Percentiles rank a stretch among this genome's conserved stretches.
Conservation (phyloP, 257 asterid genomes). For the Ocimum tenuiflorum region DNA sequence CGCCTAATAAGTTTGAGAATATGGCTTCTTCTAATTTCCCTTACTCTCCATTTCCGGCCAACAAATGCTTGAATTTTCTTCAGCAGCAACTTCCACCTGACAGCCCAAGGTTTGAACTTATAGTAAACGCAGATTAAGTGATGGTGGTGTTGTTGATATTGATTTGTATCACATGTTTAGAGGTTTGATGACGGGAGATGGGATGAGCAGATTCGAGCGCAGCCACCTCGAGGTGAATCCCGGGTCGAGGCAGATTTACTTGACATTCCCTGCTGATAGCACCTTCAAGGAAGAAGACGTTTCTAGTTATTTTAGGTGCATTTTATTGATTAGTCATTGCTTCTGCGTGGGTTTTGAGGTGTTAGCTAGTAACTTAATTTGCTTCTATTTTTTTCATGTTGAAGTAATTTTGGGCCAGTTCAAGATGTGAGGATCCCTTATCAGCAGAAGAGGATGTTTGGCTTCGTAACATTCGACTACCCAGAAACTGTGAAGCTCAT, state of each 20-base stretch:
- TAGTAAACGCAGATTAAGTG: not conserved
- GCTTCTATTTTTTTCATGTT: not conserved
- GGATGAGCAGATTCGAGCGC: constrained; percentile 34
- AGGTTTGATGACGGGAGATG: constrained; percentile 44
- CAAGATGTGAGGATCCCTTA: constrained; percentile 72
- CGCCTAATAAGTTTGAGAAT: constrained; percentile 44
- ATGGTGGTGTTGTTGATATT: not conserved
- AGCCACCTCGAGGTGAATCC: constrained; percentile 41
- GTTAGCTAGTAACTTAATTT: not conserved
- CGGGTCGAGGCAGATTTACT: constrained; percentile 62
- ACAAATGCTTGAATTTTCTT: constrained; percentile 47
- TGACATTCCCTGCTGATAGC: constrained; percentile 67
- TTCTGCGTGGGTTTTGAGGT: not conserved
- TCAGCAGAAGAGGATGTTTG: constrained; percentile 74
- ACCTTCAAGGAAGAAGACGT: constrained; percentile 68
- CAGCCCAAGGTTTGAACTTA: constrained; percentile 39
- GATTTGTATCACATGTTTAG: constrained; percentile 9
- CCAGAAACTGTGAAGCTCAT: constrained; percentile 66
- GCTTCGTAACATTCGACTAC: constrained; percentile 58
- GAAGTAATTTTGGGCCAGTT: constrained; percentile 61
- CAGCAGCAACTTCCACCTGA: constrained; percentile 45
- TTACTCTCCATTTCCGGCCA: constrained; percentile 33
- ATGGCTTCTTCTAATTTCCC: constrained; percentile 36
- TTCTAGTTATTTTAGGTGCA: constrained; percentile 55
- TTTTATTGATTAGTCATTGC: not conserved